phyloP scores from a whole-genome alignment of 108 stramenopile species.

The Discostella stelligeroides region DNA sequence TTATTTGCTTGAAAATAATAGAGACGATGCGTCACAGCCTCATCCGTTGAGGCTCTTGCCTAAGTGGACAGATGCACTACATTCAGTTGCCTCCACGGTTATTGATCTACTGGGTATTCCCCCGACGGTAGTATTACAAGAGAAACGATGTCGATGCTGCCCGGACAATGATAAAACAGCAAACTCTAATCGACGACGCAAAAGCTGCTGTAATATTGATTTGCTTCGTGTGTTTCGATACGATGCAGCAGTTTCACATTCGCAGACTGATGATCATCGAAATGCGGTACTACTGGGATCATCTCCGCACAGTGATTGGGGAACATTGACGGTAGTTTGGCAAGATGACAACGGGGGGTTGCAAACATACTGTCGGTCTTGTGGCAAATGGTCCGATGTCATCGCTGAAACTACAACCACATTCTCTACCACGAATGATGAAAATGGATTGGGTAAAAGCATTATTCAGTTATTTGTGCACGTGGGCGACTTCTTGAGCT shows the following conservation, averaged over 20 bases:
- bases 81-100: slow-evolving; percentile 35
- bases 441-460: too few relatives aligned
- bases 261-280: not conserved
- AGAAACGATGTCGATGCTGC: slow-evolving; percentile 29
- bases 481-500: slow-evolving; percentile 77
- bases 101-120: slow-evolving; percentile 50
- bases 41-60: slow-evolving; percentile 13
- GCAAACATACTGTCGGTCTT: slow-evolving; percentile 73
- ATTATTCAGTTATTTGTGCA: too few relatives aligned
- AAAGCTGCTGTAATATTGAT: slow-evolving; percentile 38
- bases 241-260: too few relatives aligned
- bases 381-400: slow-evolving; percentile 70
- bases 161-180: slow-evolving; percentile 1
- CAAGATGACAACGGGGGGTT: slow-evolving; percentile 81
- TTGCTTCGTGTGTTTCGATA: slow-evolving; percentile 55
- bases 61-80: slow-evolving; percentile 46
- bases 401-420: slow-evolving; percentile 7
- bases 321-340: slow-evolving; percentile 81
- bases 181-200: too few relatives aligned
- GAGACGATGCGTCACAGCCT: too few relatives aligned
- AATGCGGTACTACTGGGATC: slow-evolving; percentile 53
- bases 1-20: too few relatives aligned
- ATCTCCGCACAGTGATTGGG: slow-evolving; percentile 84
- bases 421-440: too few relatives aligned
- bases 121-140: slow-evolving; percentile 31